Evolutionary conservation across 257 asterid genomes (phyloP).

Genomic region (Coffea canephora): DNA sequence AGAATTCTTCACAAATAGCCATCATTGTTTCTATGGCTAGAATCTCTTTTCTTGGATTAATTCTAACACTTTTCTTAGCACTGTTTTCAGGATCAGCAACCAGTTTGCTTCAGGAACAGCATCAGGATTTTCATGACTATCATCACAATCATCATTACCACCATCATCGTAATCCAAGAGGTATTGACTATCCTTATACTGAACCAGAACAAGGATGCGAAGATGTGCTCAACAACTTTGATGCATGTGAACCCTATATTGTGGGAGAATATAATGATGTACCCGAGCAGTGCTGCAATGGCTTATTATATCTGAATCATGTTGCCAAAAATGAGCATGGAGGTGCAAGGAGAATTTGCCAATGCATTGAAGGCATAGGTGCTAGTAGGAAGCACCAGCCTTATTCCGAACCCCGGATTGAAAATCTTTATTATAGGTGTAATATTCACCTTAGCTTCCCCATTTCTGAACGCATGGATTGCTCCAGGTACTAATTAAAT

Average conservation of each 20-base stretch:
- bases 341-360: conserved; percentile 29
- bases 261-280: conserved; percentile 14
- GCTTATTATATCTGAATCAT: conserved; percentile 15
- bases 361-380: conserved; percentile 31
- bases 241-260: conserved; percentile 12
- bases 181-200: neutral
- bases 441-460: conserved; percentile 38
- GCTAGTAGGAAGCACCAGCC: neutral
- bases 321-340: conserved; percentile 8
- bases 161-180: neutral
- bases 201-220: conserved; percentile 3
- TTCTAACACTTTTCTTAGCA: neutral
- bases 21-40: neutral
- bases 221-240: conserved; percentile 28
- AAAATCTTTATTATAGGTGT: conserved; percentile 30
- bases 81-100: neutral
- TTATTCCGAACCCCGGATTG: conserved; percentile 16
- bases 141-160: no score
- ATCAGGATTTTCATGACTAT: neutral
- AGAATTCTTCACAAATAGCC: neutral
- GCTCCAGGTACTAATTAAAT: conserved; percentile 20
- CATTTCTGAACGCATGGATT: conserved; percentile 39
- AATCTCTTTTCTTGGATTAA: neutral
- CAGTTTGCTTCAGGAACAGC: neutral
- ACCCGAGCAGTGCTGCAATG: conserved; percentile 21